phyloP scores from a whole-genome alignment of 495 filamentous ascomycete genomes.

The Lasiosphaeris hirsuta region DNA sequence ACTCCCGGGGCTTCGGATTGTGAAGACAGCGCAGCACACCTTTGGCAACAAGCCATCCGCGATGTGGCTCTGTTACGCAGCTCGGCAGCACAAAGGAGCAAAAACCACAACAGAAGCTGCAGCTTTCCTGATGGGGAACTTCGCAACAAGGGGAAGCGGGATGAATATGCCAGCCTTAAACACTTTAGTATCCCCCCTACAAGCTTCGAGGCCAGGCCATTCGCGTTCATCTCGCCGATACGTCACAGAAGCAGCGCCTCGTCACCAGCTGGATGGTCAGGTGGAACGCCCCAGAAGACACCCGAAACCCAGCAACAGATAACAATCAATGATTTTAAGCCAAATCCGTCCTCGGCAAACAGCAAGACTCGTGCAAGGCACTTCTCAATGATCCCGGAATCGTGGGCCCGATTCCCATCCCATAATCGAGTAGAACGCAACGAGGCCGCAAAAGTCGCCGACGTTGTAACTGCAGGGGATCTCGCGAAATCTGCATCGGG shows the following conservation, averaged over 20 bases:
- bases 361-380: neutral
- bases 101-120: constrained; percentile 6
- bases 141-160: neutral
- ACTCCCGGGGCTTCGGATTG: constrained; percentile 8
- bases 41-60: constrained; percentile 20
- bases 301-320: neutral
- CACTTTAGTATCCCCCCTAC: constrained; percentile 8
- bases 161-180: neutral
- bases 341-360: neutral
- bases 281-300: neutral
- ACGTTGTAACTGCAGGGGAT: constrained; percentile 23
- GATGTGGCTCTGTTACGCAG: constrained; percentile 25
- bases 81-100: constrained; percentile 11
- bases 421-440: constrained; percentile 33
- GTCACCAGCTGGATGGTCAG: too few species aligned
- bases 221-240: too few species aligned
- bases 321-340: neutral
- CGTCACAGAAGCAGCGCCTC: too few species aligned
- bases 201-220: neutral
- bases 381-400: constrained; percentile 19
- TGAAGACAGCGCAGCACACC: constrained; percentile 19
- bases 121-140: constrained; percentile 9
- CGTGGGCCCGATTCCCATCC: constrained; percentile 40
- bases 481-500: constrained; percentile 1
- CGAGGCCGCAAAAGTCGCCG: constrained; percentile 20